phyloP scores from a whole-genome alignment of 768 basidiomycete species.

The Mrakia hoshinonis region DNA sequence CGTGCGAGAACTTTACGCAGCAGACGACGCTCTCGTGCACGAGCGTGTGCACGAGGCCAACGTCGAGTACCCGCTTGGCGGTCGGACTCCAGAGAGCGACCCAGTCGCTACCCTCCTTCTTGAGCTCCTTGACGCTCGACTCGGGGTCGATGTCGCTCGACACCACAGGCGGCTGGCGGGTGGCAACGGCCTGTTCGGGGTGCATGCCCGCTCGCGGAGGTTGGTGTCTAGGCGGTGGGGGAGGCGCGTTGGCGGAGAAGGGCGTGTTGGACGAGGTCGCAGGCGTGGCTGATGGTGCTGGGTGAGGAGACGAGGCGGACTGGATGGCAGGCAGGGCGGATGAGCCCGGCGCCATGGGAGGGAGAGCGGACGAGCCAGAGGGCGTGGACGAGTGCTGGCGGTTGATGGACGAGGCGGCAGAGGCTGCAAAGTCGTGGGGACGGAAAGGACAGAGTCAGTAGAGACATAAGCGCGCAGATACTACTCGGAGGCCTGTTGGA shows the following conservation, averaged over 20 bases:
- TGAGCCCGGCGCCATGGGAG: constrained; percentile 25
- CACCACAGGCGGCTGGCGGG: constrained; percentile 16
- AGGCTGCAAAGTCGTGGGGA: neutral
- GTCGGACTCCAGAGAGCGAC: constrained; percentile 78
- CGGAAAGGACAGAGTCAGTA: neutral
- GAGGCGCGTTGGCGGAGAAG: constrained; percentile 24
- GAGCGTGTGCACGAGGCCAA: constrained; percentile 72
- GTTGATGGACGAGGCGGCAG: neutral
- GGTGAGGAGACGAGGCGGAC: constrained; percentile 3
- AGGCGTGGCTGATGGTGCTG: constrained; percentile 33
- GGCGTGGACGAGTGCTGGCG: constrained; percentile 1
- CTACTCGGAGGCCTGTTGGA: neutral
- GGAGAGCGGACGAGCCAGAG: constrained; percentile 14
- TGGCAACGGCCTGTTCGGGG: constrained; percentile 11
- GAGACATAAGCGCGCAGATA: neutral
- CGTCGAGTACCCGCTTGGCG: constrained; percentile 67
- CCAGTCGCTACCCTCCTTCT: constrained; percentile 76
- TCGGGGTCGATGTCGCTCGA: constrained; percentile 42
- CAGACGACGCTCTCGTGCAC: constrained; percentile 83
- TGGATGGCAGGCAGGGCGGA: constrained; percentile 32
- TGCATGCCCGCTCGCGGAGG: constrained; percentile 11
- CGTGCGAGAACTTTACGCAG: constrained; percentile 87
- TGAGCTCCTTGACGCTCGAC: constrained; percentile 41
- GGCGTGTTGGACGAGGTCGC: neutral
- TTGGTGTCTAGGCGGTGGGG: constrained; percentile 18